Conservation (phyloP, 495 filamentous ascomycete species). For the Rostrohypoxylon terebratum region DNA sequence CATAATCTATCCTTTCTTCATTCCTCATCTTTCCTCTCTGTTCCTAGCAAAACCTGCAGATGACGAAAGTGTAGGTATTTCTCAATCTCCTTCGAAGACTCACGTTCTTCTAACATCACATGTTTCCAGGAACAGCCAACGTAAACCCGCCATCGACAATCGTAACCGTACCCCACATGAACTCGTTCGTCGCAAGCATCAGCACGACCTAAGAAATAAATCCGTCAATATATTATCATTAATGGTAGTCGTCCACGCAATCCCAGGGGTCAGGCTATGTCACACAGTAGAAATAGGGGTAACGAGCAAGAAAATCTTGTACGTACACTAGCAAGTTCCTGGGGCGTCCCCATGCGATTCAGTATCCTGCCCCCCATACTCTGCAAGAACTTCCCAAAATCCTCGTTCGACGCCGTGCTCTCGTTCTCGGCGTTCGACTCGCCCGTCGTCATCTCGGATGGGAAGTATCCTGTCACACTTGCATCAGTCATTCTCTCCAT, state of each 20-base stretch:
- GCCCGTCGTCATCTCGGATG: conserved; percentile 76
- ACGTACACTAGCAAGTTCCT: conserved; percentile 48
- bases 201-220: conserved; percentile 29
- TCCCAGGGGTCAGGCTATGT: not conserved
- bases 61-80: too few species aligned
- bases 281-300: not conserved
- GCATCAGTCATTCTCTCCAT: not conserved
- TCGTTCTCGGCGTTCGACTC: conserved; percentile 63
- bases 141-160: conserved; percentile 38
- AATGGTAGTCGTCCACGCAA: not conserved
- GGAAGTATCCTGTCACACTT: conserved; percentile 59
- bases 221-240: not conserved
- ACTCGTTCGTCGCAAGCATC: conserved; percentile 46
- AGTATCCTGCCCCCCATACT: conserved; percentile 27
- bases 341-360: conserved; percentile 46
- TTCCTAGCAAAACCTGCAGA: too few species aligned
- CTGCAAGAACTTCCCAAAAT: conserved; percentile 25
- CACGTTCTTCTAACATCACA: conserved; percentile 1
- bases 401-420: conserved; percentile 46
- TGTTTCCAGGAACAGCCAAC: conserved; percentile 22
- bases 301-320: not conserved
- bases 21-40: not conserved
- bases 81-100: too few species aligned
- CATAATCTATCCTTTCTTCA: not conserved
- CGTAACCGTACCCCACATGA: conserved; percentile 44